Evolutionary conservation across 257 asterid species (phyloP).

Genomic region (Solanum virginianum): DNA sequence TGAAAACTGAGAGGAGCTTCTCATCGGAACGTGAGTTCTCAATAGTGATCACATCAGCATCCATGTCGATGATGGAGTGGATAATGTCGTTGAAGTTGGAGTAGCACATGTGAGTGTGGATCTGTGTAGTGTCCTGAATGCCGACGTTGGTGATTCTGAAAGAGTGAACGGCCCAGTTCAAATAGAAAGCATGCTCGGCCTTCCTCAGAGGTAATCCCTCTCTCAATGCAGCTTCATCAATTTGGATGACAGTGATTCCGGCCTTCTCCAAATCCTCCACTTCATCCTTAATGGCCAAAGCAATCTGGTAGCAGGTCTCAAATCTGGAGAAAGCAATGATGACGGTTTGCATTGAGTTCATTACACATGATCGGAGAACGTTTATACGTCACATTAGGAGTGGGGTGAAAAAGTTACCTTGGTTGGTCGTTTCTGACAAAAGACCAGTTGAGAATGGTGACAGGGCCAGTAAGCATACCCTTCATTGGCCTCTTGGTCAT

Average conservation of each 20-base stretch:
- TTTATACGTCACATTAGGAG: not conserved
- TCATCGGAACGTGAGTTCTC: conserved; percentile 97
- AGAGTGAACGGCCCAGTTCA: conserved; percentile 98
- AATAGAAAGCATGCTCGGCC: conserved; percentile 80
- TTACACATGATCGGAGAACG: not conserved
- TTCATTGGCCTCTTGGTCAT: conserved; percentile 99
- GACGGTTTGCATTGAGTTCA: not conserved
- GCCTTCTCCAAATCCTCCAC: conserved; percentile 98
- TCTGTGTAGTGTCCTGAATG: conserved; percentile 86
- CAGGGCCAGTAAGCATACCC: conserved; percentile 99
- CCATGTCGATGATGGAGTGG: conserved; percentile 95
- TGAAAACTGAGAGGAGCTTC: conserved; percentile 95
- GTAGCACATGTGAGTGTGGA: conserved; percentile 99
- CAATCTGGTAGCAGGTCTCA: conserved; percentile 91
- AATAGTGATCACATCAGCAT: conserved; percentile 93
- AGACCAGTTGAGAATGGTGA: conserved; percentile 97
- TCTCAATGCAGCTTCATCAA: conserved; percentile 95
- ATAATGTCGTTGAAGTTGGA: conserved; percentile 97
- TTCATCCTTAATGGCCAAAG: conserved; percentile 92
- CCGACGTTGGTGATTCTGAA: conserved; percentile 90
- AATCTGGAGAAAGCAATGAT: conserved; percentile 27
- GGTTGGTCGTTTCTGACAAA: conserved; percentile 96
- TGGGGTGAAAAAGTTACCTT: conserved; percentile 24
- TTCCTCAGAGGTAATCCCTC: conserved; percentile 95
- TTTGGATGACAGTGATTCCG: conserved; percentile 76